Evolutionary conservation across 2,329 filamentous ascomycete species (phyloP).

Genomic region (Huntiella savannae): DNA sequence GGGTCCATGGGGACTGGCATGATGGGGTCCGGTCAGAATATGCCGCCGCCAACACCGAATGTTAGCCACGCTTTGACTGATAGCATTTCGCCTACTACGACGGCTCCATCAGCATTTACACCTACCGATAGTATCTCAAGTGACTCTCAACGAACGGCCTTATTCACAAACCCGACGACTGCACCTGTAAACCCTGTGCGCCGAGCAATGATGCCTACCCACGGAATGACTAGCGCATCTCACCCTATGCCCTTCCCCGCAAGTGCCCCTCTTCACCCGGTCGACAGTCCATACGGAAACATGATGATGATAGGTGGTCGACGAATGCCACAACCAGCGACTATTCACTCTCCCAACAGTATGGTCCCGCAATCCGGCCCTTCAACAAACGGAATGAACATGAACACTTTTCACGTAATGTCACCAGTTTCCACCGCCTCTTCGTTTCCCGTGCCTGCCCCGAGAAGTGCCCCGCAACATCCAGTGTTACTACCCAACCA

Average conservation of each 20-base stretch:
- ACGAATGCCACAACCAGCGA: slow-evolving; percentile 1
- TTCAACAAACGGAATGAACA: slow-evolving; percentile 13
- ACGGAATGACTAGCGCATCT: not conserved
- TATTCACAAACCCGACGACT: too few species aligned
- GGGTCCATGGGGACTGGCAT: too few species aligned
- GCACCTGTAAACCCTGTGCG: too few species aligned
- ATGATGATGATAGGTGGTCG: slow-evolving; percentile 1
- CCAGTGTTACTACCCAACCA: slow-evolving; percentile 38
- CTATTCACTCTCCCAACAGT: slow-evolving; percentile 3
- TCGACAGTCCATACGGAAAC: slow-evolving; percentile 9
- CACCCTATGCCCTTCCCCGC: slow-evolving; percentile 13
- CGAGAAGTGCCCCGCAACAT: slow-evolving; percentile 25
- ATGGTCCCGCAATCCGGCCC: slow-evolving; percentile 4
- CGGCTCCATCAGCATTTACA: too few species aligned
- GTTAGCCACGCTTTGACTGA: not conserved
- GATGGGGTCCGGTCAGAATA: too few species aligned
- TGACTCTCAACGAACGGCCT: not conserved
- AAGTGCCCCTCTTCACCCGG: slow-evolving; percentile 8
- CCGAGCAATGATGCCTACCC: too few species aligned
- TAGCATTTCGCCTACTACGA: not conserved
- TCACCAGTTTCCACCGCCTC: slow-evolving; percentile 33
- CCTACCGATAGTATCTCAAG: too few species aligned
- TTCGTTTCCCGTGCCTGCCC: slow-evolving; percentile 21
- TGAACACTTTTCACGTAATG: slow-evolving; percentile 30
- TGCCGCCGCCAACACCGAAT: not conserved